phyloP scores from a whole-genome alignment of 345 rosid genomes.

The Citrus sp. region DNA sequence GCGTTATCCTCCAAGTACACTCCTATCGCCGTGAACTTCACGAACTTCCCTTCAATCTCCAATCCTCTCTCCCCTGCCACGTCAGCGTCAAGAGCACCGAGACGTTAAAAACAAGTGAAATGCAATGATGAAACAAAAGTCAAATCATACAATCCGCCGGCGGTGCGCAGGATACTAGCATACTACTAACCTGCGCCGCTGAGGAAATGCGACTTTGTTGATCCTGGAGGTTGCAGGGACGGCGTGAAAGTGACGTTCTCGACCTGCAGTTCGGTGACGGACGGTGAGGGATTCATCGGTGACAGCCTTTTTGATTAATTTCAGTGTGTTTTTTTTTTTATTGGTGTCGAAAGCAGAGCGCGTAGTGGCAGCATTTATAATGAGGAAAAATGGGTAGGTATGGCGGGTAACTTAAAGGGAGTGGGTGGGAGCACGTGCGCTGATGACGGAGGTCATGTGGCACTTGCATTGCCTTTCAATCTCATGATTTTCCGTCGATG shows the following conservation, averaged over 20 bases:
- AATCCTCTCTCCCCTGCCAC: conserved; percentile 72
- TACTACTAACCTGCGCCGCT: conserved; percentile 67
- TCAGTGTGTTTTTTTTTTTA: too few species aligned
- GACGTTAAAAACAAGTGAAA: not conserved
- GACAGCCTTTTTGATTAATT: not conserved
- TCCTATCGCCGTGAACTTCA: conserved; percentile 76
- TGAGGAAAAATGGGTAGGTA: too few species aligned
- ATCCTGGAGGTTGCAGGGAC: conserved; percentile 62
- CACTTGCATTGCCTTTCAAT: not conserved
- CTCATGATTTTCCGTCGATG: too few species aligned
- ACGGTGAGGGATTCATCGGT: conserved; percentile 18
- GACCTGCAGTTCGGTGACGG: conserved; percentile 39
- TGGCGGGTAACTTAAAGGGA: not conserved
- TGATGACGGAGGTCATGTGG: not conserved
- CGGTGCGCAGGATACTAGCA: not conserved
- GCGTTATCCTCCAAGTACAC: conserved; percentile 66
- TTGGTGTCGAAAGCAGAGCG: too few species aligned
- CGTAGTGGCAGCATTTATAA: too few species aligned
- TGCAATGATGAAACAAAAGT: not conserved
- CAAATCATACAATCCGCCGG: not conserved
- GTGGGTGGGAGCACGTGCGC: conserved; percentile 2
- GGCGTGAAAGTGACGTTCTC: conserved; percentile 55
- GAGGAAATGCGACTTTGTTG: conserved; percentile 58
- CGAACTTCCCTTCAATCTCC: conserved; percentile 68
- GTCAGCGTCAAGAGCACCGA: not conserved